These are phyloP conservation scores for Solanum corneliomulleri DNA, from an alignment of 257 asterid genomes.

Conservation along the genomic window DNA sequence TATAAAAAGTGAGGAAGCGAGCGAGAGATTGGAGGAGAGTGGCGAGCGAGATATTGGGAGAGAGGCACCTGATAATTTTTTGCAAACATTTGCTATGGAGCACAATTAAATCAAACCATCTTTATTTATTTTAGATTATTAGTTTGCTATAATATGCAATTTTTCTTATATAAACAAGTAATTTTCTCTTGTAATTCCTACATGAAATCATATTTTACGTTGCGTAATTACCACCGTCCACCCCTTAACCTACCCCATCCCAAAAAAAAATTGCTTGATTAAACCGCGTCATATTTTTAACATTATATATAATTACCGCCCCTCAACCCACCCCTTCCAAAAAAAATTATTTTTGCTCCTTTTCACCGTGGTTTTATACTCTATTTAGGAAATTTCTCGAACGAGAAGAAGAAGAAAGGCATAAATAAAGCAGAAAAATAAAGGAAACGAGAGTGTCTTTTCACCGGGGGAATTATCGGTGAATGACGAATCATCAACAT, in stretches of 20 bases:
- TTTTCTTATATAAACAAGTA: too few relatives aligned
- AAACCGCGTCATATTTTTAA: background rate
- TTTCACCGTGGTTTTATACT: background rate
- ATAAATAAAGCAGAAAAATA: background rate
- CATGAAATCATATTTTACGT: background rate
- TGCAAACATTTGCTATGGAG: too few relatives aligned
- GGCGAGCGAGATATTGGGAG: too few relatives aligned
- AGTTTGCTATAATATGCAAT: too few relatives aligned
- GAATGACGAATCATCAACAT: background rate
- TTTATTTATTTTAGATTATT: too few relatives aligned
- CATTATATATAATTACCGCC: background rate
- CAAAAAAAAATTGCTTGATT: background rate
- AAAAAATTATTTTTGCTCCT: too few relatives aligned
- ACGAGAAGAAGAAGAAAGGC: background rate
- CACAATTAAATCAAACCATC: too few relatives aligned
- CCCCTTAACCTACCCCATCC: background rate
- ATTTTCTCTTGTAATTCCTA: too few relatives aligned
- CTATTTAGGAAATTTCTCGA: background rate
- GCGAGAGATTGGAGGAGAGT: too few relatives aligned
- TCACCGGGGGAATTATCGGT: background rate
- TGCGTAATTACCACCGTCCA: background rate
- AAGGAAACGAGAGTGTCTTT: background rate
- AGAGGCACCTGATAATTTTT: too few relatives aligned
- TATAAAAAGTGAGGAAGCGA: too few relatives aligned
- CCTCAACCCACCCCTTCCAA: too few relatives aligned